Conservation (phyloP, 2,329 filamentous ascomycete species). For the Acrocalymma vagum region DNA sequence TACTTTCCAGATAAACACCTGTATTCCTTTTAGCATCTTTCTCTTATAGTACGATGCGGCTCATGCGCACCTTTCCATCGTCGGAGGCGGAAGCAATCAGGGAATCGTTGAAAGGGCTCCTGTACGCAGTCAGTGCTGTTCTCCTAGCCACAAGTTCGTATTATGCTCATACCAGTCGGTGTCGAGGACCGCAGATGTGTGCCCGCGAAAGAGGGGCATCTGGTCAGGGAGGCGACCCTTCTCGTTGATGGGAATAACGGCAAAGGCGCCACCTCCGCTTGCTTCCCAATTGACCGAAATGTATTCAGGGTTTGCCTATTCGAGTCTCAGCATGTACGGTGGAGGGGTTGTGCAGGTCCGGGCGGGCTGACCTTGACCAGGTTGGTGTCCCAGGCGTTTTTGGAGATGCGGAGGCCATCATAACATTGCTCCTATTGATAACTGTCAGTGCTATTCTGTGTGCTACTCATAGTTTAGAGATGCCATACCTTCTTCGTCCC, state of each 20-base stretch:
- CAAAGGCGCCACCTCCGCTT: slow-evolving; percentile 94
- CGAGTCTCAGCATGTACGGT: slow-evolving; percentile 33
- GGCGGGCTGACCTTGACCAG: slow-evolving; percentile 82
- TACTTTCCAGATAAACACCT: slow-evolving; percentile 93
- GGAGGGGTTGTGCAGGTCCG: slow-evolving; percentile 34
- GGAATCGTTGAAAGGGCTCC: slow-evolving; percentile 95
- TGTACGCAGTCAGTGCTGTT: slow-evolving; percentile 48
- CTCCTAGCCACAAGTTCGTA: not conserved
- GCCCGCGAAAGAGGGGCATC: slow-evolving; percentile 93
- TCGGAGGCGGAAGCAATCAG: slow-evolving; percentile 94
- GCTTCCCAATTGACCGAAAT: slow-evolving; percentile 98
- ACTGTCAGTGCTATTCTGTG: slow-evolving; percentile 18
- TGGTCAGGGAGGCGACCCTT: slow-evolving; percentile 89
- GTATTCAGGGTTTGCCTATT: slow-evolving; percentile 93
- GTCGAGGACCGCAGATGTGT: slow-evolving; percentile 94
- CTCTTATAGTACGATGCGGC: not conserved
- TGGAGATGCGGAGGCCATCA: slow-evolving; percentile 95
- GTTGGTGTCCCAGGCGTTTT: slow-evolving; percentile 99
- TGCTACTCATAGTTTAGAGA: not conserved
- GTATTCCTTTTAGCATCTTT: slow-evolving; percentile 36
- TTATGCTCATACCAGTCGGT: slow-evolving; percentile 79
- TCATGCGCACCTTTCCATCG: slow-evolving; percentile 76
- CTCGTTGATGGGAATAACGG: slow-evolving; percentile 91
- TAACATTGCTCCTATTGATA: slow-evolving; percentile 87
- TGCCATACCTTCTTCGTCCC: slow-evolving; percentile 77